A percentile compares a stretch with the other conserved stretches of the same genome.
These are phyloP conservation scores for Kalmanozyma brasiliensis DNA, from an alignment of 1,284 basidiomycete genomes.

Conservation along the genomic window DNA sequence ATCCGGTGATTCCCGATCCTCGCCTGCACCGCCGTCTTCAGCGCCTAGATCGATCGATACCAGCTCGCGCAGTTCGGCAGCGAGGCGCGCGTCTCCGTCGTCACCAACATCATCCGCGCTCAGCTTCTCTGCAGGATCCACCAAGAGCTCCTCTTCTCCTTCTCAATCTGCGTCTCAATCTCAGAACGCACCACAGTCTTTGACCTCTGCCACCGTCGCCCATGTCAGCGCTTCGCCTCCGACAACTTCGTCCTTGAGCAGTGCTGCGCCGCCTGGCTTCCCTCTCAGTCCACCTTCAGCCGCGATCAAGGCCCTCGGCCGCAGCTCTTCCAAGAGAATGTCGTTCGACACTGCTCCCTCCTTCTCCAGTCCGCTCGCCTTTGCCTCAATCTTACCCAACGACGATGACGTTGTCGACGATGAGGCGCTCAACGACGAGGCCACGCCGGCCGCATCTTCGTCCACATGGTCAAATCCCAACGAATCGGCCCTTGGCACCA, in stretches of 20 bases:
- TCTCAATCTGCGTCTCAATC: constrained; percentile 12
- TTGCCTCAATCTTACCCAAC: constrained; percentile 57
- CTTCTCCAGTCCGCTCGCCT: constrained; percentile 65
- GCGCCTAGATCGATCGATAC: constrained; percentile 3
- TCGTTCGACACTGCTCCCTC: constrained; percentile 59
- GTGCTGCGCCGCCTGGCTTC: constrained; percentile 21
- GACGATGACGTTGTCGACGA: constrained; percentile 49
- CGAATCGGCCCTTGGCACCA: constrained; percentile 1
- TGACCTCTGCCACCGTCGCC: constrained; percentile 11
- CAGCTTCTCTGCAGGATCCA: constrained; percentile 3
- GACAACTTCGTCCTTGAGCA: constrained; percentile 19
- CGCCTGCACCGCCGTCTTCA: neutral
- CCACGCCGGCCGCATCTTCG: constrained; percentile 1
- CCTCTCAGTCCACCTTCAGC: constrained; percentile 38
- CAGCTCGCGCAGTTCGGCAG: constrained; percentile 1
- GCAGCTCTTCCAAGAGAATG: constrained; percentile 49
- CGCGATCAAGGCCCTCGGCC: constrained; percentile 33
- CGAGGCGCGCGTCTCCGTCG: constrained; percentile 5
- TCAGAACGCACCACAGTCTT: constrained; percentile 17
- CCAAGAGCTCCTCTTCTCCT: constrained; percentile 14
- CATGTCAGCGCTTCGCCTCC: constrained; percentile 36
- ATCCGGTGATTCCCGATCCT: constrained; percentile 9
- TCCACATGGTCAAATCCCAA: constrained; percentile 1
- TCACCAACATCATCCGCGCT: constrained; percentile 17
- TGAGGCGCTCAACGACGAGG: constrained; percentile 20